Base-by-base conservation (phyloP, 257 asterid species). In the Agastache rugosa region DNA sequence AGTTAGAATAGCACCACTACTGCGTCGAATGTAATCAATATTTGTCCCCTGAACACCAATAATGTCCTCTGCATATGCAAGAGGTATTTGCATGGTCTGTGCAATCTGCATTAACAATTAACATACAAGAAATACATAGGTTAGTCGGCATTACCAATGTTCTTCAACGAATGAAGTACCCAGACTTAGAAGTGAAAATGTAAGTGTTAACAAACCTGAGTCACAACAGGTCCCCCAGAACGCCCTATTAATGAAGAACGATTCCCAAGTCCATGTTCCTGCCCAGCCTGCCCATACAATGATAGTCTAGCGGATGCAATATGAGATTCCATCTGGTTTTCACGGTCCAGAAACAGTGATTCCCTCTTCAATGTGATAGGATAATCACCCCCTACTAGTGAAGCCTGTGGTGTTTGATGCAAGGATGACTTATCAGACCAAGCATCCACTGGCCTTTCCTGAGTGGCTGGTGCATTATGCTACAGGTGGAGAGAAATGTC, bases 1-100 rank as follows among this genome's bases (percentile, higher is more conserved):
- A 63, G 91, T 87, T 31, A 93, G 87, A 67, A 84, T 79, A 11
- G 97, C 97, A 67, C 93, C 91, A 78, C 96, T 88, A 23, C 86
- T 87, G 44, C 88, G 89, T 60, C 98, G 86, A 79, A 93, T 91
- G 81, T 83, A 87, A 54, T 87, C 96, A 62, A 93, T 93, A 76
- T 87, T 91, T 45, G 91, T 53, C 34, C 98, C 96, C 34, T 81
- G 89, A 71, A 85, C 83, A 67, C 98, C 98, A 44, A 91, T 91
- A 67, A 93, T 88, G 69, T 91, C 97, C 83, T 93, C 98, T 25
- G 96, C 98, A 84, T 86, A 93, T 11, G 81, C 70, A 14, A 91
- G 88, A 27, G 98, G 97, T 70, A 93, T 84, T 82, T 91, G 96
- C 96, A 91, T 89, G 35, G 88, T 91, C 87, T 91, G 91, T 44